Conservation (phyloP, 164 flowering plant genomes). For the Stephania cephalantha region DNA sequence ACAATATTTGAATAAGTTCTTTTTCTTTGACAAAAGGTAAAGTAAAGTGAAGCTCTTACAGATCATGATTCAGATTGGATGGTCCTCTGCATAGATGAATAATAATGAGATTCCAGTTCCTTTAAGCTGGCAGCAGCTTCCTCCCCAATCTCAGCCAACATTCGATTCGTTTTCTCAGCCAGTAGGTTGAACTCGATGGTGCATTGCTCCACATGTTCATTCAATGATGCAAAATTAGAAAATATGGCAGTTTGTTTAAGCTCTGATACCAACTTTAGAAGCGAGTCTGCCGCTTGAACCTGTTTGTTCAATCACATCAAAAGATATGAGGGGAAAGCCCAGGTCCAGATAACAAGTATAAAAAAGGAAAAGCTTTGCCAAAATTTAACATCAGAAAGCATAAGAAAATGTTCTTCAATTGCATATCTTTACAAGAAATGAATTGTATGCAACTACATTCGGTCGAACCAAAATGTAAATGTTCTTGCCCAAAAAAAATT, state of each 20-base stretch:
- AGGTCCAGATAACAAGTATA: too few species aligned
- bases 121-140: conserved; percentile 87
- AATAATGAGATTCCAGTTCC: conserved; percentile 83
- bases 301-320: conserved; percentile 22
- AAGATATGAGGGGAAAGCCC: neutral
- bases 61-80: conserved; percentile 14
- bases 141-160: conserved; percentile 68
- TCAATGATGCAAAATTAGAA: conserved; percentile 87
- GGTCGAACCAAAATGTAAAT: too few species aligned
- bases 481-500: too few species aligned
- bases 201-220: conserved; percentile 87
- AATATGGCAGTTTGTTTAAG: conserved; percentile 94
- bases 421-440: neutral
- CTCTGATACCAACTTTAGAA: conserved; percentile 91
- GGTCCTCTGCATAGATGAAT: conserved; percentile 50
- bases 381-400: neutral
- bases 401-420: neutral
- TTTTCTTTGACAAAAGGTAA: neutral
- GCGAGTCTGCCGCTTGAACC: conserved; percentile 93
- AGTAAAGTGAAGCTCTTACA: neutral
- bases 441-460: neutral
- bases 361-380: neutral
- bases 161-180: conserved; percentile 56
- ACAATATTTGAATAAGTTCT: neutral
- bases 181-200: conserved; percentile 50